These are phyloP conservation scores for Albatrellus sp. DNA, from an alignment of 1,284 basidiomycete species.

Conservation along the genomic window DNA sequence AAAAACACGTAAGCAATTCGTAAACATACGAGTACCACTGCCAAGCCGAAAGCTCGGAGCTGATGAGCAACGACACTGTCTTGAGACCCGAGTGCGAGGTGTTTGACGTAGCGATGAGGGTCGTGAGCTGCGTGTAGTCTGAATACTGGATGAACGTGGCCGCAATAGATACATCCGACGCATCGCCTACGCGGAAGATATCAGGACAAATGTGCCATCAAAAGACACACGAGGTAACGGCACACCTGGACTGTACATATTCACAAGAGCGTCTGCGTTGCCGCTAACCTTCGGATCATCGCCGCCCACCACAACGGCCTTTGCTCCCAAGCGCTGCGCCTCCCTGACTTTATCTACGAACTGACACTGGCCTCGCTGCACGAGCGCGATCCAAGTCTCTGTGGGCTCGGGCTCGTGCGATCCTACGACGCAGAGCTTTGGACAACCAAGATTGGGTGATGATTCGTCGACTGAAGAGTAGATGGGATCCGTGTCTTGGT, in stretches of 20 bases:
- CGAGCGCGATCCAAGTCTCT: constrained; percentile 75
- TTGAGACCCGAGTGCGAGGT: constrained; percentile 63
- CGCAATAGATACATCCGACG: constrained; percentile 59
- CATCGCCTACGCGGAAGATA: constrained; percentile 36
- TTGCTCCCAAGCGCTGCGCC: constrained; percentile 75
- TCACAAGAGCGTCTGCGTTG: constrained; percentile 68
- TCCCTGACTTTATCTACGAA: constrained; percentile 81
- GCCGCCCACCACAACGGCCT: constrained; percentile 82
- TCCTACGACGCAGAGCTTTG: constrained; percentile 45
- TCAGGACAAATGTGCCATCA: constrained; percentile 3
- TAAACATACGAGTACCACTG: constrained; percentile 75
- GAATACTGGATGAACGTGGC: constrained; percentile 66
- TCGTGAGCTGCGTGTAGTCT: constrained; percentile 48
- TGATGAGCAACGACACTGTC: constrained; percentile 64
- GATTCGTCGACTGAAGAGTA: constrained; percentile 8
- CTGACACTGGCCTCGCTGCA: constrained; percentile 77
- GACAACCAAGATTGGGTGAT: constrained; percentile 46
- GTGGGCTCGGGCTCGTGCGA: constrained; percentile 37
- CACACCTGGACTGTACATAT: constrained; percentile 81
- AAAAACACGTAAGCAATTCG: constrained; percentile 1
- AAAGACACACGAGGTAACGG: constrained; percentile 6
- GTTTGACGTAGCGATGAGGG: constrained; percentile 54
- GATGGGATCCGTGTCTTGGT: constrained; percentile 12
- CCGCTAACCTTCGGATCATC: constrained; percentile 52
- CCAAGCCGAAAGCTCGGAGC: constrained; percentile 69